Evolutionary conservation across 768 basidiomycete genomes (phyloP), one percentile per base, ranked within the genome.

Genomic region (Trametes elegans): DNA sequence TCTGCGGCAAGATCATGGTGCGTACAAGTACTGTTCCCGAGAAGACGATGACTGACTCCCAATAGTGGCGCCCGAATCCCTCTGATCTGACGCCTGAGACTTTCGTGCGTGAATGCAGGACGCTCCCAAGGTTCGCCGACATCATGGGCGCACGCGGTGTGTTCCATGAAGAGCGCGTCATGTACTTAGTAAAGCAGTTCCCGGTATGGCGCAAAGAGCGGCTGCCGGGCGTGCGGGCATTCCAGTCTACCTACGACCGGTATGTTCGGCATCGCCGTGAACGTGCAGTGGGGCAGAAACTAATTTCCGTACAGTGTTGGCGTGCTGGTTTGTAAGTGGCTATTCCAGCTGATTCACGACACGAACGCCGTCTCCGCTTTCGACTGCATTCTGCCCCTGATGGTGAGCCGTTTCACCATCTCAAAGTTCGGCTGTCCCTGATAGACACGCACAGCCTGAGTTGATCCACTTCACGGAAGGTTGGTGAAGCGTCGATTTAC

Each of bases 171-270:
- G 72, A 69, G 14, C 78, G 87, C 40, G 76, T 93, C 5, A 61
- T 74, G 9, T 78, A 83, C 46, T 77, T 92, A 5, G 83, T 87
- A 2, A 70, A 77, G 19, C 76, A 75, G 21, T 85, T 95, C 66
- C 79, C 81, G 38, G 66, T 75, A 18, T 91, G 89, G 91, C 78
- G 88, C 28, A 75, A 76, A 34, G 79, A 87, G 56, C 81, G 92
- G 28, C 67, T 84, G 5, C 82, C 90, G 18, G 90, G 91, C 3
- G 81, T 83, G 23, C 81, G 86, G 29, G 90, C 90, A 4, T 87
- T 90, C 64, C 86, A 90, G 63, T 93, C 90, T 0, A 85, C 80
- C n/a, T 93, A 93, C 62, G 92, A 95, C 64, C 80, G 85, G 80
- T 85, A 66, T 34, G 76, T 67, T 2, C 42, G 55, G 23, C 18